Evolutionary conservation across 78 protist genomes (phyloP).

Genomic region (Dictyostelium citrinum): DNA sequence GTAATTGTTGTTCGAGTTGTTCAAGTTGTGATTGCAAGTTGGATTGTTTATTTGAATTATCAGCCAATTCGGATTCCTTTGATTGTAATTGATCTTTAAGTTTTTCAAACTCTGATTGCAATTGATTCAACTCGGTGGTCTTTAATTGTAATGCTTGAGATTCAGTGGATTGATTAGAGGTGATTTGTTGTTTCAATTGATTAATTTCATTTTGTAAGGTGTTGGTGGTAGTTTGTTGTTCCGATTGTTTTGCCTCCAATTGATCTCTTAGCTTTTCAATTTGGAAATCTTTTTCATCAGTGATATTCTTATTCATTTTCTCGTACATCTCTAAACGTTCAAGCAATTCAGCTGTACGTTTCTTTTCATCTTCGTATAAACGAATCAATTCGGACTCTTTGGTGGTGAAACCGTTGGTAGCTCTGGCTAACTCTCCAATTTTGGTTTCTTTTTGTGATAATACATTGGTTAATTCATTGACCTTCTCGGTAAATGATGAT

Average conservation of each 20-base stretch:
- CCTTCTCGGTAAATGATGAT: background rate
- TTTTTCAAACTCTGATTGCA: background rate
- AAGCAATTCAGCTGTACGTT: background rate
- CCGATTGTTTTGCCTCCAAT: constrained; percentile 3
- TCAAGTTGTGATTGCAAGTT: background rate
- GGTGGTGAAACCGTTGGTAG: background rate
- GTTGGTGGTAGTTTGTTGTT: background rate
- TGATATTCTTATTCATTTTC: background rate
- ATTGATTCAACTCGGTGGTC: background rate
- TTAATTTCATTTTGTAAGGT: background rate
- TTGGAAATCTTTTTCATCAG: constrained; percentile 51
- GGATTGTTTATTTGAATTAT: background rate
- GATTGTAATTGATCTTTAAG: constrained; percentile 15
- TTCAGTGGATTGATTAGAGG: background rate
- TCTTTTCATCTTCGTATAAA: background rate
- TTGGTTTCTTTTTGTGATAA: constrained; percentile 23
- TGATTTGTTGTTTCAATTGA: background rate
- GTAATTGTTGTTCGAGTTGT: background rate
- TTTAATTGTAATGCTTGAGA: background rate
- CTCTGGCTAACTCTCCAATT: background rate
- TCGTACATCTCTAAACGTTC: constrained; percentile 23
- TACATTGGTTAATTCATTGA: constrained; percentile 4
- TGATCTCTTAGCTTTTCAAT: constrained; percentile 35
- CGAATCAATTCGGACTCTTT: background rate
- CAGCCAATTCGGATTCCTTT: background rate